Base-by-base conservation (phyloP, 2,329 filamentous ascomycete species). In the Metarhizium guizhouense region DNA sequence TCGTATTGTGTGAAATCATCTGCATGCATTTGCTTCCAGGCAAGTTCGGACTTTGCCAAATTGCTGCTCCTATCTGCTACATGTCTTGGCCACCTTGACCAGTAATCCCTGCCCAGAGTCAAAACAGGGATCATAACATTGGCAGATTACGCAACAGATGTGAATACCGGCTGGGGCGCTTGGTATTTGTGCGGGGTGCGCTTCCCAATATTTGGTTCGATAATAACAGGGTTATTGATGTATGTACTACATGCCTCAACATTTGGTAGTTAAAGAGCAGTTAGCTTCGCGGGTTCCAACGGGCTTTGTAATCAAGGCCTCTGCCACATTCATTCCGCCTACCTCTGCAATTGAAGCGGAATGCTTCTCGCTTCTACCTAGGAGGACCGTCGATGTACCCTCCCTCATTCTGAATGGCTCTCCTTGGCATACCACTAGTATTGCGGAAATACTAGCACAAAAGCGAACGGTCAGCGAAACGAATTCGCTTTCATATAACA, bases 371-470 rank as follows among this genome's bases (percentile, higher is more conserved):
- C 65, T 79, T 62, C 75, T 80, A 14, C 85, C 76, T 1, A 85
- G 66, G 6, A 85, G 67, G 0, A 81, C 82, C 34, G 85, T 75
- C 16, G 80, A 75, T 6, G 77, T 70, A 60, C 56, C 83, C 76
- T 25, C 25, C 60, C 82, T 76, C 59, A 61, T 83, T 67, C 54
- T 65, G 62, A 66, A 83, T 55, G 47, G 68, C 65, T 63, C 54
- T 32, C 43, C 79, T 25, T 25, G 73, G 68, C 58, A 80, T 59
- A 51, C 79, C 68, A 42, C 64, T 54, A 65, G 65, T 10, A 80
- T 68, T 0, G 72, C 72, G 13, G 64, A 61, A 29, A 79, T 76
- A 3, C 77, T 73, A 3, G 78, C 74, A 25, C 74, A 75, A 2
- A 72, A 75, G 62, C 82, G 79, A 13, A 74, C 73, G 2, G 76